These are phyloP conservation scores for Caulochytrium protostelioides DNA, from an alignment of 371 early-diverging fungal species.

Conservation along the genomic window DNA sequence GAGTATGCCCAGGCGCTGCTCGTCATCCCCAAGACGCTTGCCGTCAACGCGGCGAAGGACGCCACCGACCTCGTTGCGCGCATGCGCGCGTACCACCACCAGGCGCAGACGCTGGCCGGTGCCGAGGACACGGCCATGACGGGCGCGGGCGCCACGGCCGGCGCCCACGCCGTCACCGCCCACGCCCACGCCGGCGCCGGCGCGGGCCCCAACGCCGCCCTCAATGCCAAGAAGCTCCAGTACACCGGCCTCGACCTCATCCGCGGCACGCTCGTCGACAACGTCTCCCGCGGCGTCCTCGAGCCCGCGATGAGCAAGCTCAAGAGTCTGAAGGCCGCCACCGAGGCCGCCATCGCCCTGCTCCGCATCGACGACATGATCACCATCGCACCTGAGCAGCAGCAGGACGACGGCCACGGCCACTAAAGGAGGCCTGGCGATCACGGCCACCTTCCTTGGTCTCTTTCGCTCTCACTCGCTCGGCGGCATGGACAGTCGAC, in stretches of 20 bases:
- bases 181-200: too few species aligned
- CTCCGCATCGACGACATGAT: conserved; percentile 98
- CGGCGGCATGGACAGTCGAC: too few species aligned
- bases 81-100: conserved; percentile 83
- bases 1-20: conserved; percentile 95
- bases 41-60: conserved; percentile 98
- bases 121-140: too few species aligned
- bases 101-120: conserved; percentile 35
- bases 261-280: conserved; percentile 85
- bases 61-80: conserved; percentile 90
- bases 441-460: not conserved
- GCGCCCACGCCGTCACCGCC: too few species aligned
- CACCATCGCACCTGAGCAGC: conserved; percentile 29
- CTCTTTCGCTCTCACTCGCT: too few species aligned
- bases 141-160: too few species aligned
- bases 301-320: conserved; percentile 99
- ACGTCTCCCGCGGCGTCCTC: conserved; percentile 87
- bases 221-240: too few species aligned
- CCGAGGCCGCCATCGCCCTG: conserved; percentile 98
- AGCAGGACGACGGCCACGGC: conserved; percentile 22
- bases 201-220: too few species aligned
- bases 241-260: conserved; percentile 92
- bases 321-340: conserved; percentile 95
- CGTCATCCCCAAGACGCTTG: conserved; percentile 93
- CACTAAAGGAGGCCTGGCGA: conserved; percentile 12